A percentile compares a stretch with the other conserved stretches of the same genome.
These are phyloP conservation scores for Kodamaea sp. DNA, from an alignment of 1,139 yeast genomes.

Conservation along the genomic window DNA sequence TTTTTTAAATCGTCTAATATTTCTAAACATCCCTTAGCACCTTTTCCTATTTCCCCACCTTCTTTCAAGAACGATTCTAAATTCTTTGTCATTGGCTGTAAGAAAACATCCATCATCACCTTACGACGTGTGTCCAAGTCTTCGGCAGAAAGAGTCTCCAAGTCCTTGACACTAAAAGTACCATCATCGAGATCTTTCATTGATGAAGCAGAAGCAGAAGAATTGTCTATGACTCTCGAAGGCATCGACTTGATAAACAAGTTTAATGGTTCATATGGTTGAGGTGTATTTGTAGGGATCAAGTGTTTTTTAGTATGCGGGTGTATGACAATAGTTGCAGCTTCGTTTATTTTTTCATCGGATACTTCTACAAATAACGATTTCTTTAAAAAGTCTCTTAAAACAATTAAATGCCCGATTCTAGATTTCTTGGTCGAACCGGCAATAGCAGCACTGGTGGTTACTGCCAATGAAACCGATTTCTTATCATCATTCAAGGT, in stretches of 20 bases:
- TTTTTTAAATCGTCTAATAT: slow-evolving; percentile 15
- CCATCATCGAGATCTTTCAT: slow-evolving; percentile 22
- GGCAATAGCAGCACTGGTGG: slow-evolving; percentile 41
- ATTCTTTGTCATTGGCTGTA: slow-evolving; percentile 48
- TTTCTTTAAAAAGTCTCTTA: slow-evolving; percentile 37
- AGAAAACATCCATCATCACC: slow-evolving; percentile 52
- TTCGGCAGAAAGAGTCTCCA: slow-evolving; percentile 41
- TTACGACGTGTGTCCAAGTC: slow-evolving; percentile 62
- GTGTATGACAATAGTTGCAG: slow-evolving; percentile 27
- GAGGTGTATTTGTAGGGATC: slow-evolving; percentile 49
- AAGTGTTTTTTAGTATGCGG: slow-evolving; percentile 49
- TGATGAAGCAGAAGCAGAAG: slow-evolving; percentile 4
- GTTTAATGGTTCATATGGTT: slow-evolving; percentile 58
- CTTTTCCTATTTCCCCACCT: slow-evolving; percentile 72
- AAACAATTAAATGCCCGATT: slow-evolving; percentile 40
- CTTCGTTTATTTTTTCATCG: slow-evolving; percentile 1
- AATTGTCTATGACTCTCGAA: slow-evolving; percentile 2
- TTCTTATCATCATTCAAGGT: slow-evolving; percentile 41
- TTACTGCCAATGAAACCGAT: slow-evolving; percentile 43
- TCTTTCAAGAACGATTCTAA: slow-evolving; percentile 55
- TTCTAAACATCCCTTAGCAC: slow-evolving; percentile 40
- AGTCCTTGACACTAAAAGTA: slow-evolving; percentile 26
- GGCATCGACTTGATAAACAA: slow-evolving; percentile 44
- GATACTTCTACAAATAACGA: slow-evolving; percentile 31
- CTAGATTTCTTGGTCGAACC: slow-evolving; percentile 40